A percentile compares a stretch with the other conserved stretches of the same genome.
These are phyloP conservation scores for Penicillium argentinense DNA, from an alignment of 495 filamentous ascomycete genomes.

Conservation along the genomic window DNA sequence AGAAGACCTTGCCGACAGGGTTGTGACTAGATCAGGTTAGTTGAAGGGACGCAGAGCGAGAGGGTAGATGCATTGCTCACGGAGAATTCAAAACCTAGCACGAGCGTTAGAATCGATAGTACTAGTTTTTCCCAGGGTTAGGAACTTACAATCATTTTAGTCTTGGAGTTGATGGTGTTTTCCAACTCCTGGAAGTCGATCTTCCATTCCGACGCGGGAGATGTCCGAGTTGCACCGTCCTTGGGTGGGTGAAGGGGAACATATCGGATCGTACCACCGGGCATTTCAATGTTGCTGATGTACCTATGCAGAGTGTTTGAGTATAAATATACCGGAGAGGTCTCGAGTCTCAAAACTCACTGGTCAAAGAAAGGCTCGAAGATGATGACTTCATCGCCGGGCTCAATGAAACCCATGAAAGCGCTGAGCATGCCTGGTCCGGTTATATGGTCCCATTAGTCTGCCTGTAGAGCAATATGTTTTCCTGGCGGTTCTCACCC, in stretches of 20 bases:
- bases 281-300: slow-evolving; percentile 97
- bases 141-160: slow-evolving; percentile 86
- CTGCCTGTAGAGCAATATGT: neutral
- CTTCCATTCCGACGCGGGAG: slow-evolving; percentile 83
- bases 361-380: slow-evolving; percentile 99
- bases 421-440: slow-evolving; percentile 72
- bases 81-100: slow-evolving; percentile 45
- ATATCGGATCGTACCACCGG: slow-evolving; percentile 90
- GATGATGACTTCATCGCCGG: slow-evolving; percentile 92
- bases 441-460: neutral
- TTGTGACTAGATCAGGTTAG: slow-evolving; percentile 66
- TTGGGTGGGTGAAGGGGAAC: slow-evolving; percentile 90
- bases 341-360: slow-evolving; percentile 54
- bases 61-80: slow-evolving; percentile 18
- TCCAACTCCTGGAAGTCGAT: slow-evolving; percentile 84
- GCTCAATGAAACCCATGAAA: slow-evolving; percentile 96
- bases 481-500: slow-evolving; percentile 50
- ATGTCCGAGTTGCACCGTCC: slow-evolving; percentile 74
- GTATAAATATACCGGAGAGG: neutral
- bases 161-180: slow-evolving; percentile 76
- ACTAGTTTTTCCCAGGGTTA: neutral
- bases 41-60: neutral
- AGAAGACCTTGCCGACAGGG: slow-evolving; percentile 94
- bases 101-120: neutral
- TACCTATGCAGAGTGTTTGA: slow-evolving; percentile 52